Evolutionary conservation across 768 basidiomycete species (phyloP), one percentile per base, ranked within the genome.

Genomic region (Aureoboletus auriporus): DNA sequence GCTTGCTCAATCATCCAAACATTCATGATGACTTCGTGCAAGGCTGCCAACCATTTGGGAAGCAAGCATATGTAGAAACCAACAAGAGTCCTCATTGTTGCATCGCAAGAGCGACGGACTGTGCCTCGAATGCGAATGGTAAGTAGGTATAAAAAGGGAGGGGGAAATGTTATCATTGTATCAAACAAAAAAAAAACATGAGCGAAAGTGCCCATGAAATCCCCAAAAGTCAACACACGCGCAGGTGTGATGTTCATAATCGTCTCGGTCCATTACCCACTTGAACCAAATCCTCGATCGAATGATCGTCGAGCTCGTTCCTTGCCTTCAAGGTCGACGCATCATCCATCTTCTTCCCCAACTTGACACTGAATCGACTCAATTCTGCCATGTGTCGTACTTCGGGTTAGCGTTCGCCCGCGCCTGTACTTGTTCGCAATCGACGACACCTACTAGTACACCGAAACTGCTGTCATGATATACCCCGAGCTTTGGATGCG

Each of bases 351-450:
- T 86, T 85, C 51, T 86, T 86, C 5, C 93, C 92, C 48, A 99
- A 77, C 73, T 96, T 97, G 51, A 81, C 79, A 4, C 96, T 95
- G 62, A 97, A 98, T 39, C 93, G 77, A 53, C 83, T 85, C 56
- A 97, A 73, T 87, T 77, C 74, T 98, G 95, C 95, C 96, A 98
- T 16, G 91, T 75, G 64, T 98, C 96, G 66, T 99, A 99, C 73
- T 97, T 98, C n/a, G n/a, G n/a, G n/a, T n/a, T n/a, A 50, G 94
- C 92, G 67, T 97, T 97, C 61, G 98, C 96, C 57, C 94, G 80
- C 39, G 90, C 81, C 70, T 99, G 96, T 26, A 97, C 96, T 67
- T 95, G 94, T 67, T 98, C 95, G 68, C 97, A 99, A 69, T 97
- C 91, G 59, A 99, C 86, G 38, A 94, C 81, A 61, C 91, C n/a